phyloP scores from a whole-genome alignment of 2,329 filamentous ascomycete species.

The Fusarium humuli region DNA sequence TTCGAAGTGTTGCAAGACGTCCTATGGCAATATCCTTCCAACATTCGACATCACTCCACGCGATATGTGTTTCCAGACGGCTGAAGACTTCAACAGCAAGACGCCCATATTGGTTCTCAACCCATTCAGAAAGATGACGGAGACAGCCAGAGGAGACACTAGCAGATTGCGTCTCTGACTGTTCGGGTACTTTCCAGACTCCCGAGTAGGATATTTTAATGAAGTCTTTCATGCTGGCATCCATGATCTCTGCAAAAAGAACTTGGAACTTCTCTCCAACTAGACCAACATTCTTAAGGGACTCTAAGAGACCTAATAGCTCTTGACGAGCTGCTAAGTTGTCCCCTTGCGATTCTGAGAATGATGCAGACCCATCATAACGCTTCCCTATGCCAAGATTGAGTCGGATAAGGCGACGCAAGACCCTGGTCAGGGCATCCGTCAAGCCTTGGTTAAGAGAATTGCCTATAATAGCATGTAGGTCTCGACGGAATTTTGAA shows the following conservation, averaged over 20 bases:
- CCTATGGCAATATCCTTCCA: constrained; percentile 78
- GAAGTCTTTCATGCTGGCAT: constrained; percentile 72
- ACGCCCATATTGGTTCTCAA: constrained; percentile 74
- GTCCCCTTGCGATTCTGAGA: constrained; percentile 37
- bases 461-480: constrained; percentile 74
- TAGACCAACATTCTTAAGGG: constrained; percentile 73
- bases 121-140: constrained; percentile 71
- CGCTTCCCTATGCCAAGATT: constrained; percentile 56
- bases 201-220: constrained; percentile 72
- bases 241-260: constrained; percentile 77
- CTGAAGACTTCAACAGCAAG: constrained; percentile 72
- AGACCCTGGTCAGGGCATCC: constrained; percentile 64
- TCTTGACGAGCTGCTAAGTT: constrained; percentile 59
- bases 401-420: constrained; percentile 64
- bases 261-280: constrained; percentile 77
- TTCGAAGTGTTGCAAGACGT: constrained; percentile 75
- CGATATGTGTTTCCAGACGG: constrained; percentile 58
- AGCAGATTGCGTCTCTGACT: constrained; percentile 23
- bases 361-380: constrained; percentile 21
- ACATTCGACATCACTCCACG: constrained; percentile 69
- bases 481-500: constrained; percentile 67
- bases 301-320: constrained; percentile 67
- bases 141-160: constrained; percentile 65
- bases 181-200: constrained; percentile 62
- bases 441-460: constrained; percentile 67